A percentile compares a stretch with the other conserved stretches of the same genome.
phyloP scores from a whole-genome alignment of 805 yeast genomes.

The Saccharomycopsis malanga region DNA sequence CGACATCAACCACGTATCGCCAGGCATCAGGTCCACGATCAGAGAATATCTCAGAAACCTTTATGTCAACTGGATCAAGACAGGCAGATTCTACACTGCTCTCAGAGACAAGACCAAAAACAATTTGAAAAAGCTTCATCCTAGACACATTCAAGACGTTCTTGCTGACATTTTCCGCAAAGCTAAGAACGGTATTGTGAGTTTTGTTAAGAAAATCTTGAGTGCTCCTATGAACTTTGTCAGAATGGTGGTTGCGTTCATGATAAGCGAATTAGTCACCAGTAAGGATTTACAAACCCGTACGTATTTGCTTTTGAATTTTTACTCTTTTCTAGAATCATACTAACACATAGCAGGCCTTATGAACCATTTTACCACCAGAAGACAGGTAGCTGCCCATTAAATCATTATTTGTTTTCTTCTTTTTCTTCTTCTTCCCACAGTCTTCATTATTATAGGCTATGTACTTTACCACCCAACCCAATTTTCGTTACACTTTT shows the following conservation, averaged over 20 bases:
- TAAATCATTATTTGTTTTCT: constrained; percentile 1
- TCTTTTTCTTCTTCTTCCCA: background rate
- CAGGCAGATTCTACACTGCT: constrained; percentile 14
- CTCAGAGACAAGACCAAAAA: constrained; percentile 19
- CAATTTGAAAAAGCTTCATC: constrained; percentile 16
- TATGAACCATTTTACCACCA: constrained; percentile 3
- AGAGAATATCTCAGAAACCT: constrained; percentile 18
- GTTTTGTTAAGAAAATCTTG: constrained; percentile 18
- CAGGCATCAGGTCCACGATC: constrained; percentile 15
- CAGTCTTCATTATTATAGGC: background rate
- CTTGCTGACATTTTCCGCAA: constrained; percentile 14
- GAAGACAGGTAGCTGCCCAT: background rate
- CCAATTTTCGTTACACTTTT: background rate
- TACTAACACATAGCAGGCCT: background rate
- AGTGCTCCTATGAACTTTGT: constrained; percentile 20
- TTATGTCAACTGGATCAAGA: constrained; percentile 18
- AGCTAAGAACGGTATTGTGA: constrained; percentile 17
- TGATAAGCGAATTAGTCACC: constrained; percentile 19
- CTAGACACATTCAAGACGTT: constrained; percentile 20
- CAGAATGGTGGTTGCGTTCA: constrained; percentile 15
- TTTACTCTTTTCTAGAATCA: background rate
- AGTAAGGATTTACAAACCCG: constrained; percentile 13
- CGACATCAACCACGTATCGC: constrained; percentile 7
- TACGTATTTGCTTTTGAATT: constrained; percentile 1
- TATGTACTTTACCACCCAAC: too few species aligned